Evolutionary conservation across 2,329 filamentous ascomycete genomes (phyloP).

Genomic region (Piedraia hortae): DNA sequence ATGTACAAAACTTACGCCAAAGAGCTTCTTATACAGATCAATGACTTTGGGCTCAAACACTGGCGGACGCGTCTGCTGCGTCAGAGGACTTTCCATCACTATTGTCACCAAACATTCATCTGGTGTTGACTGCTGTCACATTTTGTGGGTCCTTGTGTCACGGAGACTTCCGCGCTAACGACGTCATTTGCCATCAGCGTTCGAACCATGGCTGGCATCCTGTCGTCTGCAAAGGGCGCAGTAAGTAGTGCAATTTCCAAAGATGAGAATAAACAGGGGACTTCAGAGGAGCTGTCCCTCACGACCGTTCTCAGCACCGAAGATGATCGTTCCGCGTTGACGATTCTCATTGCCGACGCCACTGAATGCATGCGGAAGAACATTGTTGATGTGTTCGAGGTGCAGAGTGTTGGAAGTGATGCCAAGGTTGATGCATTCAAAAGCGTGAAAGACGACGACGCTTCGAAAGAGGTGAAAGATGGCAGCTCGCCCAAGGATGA

Average conservation of each 20-base stretch:
- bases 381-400: slow-evolving; percentile 18
- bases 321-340: slow-evolving; percentile 18
- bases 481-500: slow-evolving; percentile 5
- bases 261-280: slow-evolving; percentile 2
- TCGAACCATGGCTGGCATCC: slow-evolving; percentile 8
- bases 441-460: slow-evolving; percentile 9
- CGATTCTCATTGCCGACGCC: slow-evolving; percentile 19
- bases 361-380: slow-evolving; percentile 19
- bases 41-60: slow-evolving; percentile 87
- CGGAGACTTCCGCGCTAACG: too few relatives aligned
- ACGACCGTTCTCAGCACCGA: slow-evolving; percentile 19
- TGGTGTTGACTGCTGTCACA: too few relatives aligned
- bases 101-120: not conserved
- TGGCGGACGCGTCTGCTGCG: slow-evolving; percentile 70
- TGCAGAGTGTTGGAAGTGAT: too few relatives aligned
- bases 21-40: slow-evolving; percentile 60
- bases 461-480: slow-evolving; percentile 8
- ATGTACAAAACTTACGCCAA: slow-evolving; percentile 23
- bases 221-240: slow-evolving; percentile 5
- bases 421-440: slow-evolving; percentile 13
- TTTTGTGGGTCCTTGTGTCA: too few relatives aligned
- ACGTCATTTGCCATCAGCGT: too few relatives aligned
- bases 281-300: slow-evolving; percentile 13
- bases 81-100: slow-evolving; percentile 37
- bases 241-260: slow-evolving; percentile 3